Evolutionary conservation across 1,139 yeast species (phyloP), one percentile per base, ranked within the genome.

Genomic region (Geotrichum macrosporum): DNA sequence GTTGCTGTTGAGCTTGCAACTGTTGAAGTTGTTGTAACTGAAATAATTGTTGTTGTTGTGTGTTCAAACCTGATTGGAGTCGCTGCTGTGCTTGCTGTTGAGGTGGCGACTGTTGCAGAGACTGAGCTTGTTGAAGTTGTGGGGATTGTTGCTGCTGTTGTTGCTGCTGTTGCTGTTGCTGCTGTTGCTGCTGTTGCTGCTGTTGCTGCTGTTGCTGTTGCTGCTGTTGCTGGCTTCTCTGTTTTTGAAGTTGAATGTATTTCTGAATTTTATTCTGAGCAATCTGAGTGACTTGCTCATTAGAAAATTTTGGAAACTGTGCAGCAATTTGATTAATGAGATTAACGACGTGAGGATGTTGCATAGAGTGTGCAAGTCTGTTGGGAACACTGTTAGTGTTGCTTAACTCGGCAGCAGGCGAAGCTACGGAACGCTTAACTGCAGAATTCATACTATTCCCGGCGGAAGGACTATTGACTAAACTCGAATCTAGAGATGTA

Each of bases 191-290:
- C 31, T 47, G 56, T 45, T 48, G 57, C 15, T 44, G 54, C 34
- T 47, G 55, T 38, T 48, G 54, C 43, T 52, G 57, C 13, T 35
- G 49, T 39, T 9, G 33, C 24, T 54, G 55, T 40, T 52, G 57
- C 44, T 50, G 55, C 47, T 57, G 55, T 55, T 64, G 68, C 50
- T 70, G 70, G 24, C 58, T 60, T 38, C 57, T 59, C 41, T 56
- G 61, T 41, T 53, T 54, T 49, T 62, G 59, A 30, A 56, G 51
- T 56, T 57, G 60, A 36, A 61, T 53, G 39, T 53, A 57, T 58
- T 71, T 76, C 3, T 84, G 84, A 50, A 83, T 67, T 58, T 81
- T 82, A 27, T 81, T 77, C 5, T 84, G 85, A 0, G 89, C 89
- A 52, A 81, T 68, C 55, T 80, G 78, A 0, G 86, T 80, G 1